phyloP scores from a whole-genome alignment of 1,284 basidiomycete species.

The Boletellus sp. region DNA sequence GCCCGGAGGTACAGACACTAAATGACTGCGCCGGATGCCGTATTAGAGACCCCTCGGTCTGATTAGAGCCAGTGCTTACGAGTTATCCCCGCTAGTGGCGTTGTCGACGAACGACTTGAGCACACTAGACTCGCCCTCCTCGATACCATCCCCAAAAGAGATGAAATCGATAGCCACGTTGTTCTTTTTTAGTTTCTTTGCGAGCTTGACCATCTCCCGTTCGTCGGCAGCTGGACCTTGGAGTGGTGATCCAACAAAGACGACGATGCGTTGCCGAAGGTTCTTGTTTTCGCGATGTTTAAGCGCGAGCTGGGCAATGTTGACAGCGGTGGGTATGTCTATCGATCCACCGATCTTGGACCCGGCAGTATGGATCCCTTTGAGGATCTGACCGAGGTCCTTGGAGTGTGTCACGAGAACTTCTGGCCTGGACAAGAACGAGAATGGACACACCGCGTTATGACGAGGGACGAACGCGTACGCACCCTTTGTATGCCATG shows the following conservation, averaged over 20 bases:
- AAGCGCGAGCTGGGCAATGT: constrained; percentile 91
- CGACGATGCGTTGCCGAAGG: constrained; percentile 90
- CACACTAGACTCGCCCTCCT: constrained; percentile 60
- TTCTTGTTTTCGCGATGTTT: constrained; percentile 99
- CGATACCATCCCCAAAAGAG: constrained; percentile 73
- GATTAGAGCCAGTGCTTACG: constrained; percentile 46
- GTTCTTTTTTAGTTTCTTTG: constrained; percentile 99
- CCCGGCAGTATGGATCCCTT: constrained; percentile 70
- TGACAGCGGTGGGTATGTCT: constrained; percentile 87
- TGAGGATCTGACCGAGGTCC: constrained; percentile 89
- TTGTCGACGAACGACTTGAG: constrained; percentile 77
- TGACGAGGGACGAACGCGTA: constrained; percentile 1
- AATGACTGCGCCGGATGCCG: constrained; percentile 55
- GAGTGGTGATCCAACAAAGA: constrained; percentile 89
- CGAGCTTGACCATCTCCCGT: constrained; percentile 79
- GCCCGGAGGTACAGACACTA: constrained; percentile 79
- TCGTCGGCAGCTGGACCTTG: constrained; percentile 65
- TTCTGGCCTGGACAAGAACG: constrained; percentile 63
- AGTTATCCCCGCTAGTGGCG: constrained; percentile 77
- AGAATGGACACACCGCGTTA: neutral
- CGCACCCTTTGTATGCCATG: constrained; percentile 92
- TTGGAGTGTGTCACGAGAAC: constrained; percentile 95
- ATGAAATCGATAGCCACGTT: constrained; percentile 95
- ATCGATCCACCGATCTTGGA: constrained; percentile 74
- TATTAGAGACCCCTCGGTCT: constrained; percentile 4